Evolutionary conservation across 306 rosid genomes (phyloP), one percentile per base, ranked within the genome.

Genomic region (Elaeagnus macrophylla): DNA sequence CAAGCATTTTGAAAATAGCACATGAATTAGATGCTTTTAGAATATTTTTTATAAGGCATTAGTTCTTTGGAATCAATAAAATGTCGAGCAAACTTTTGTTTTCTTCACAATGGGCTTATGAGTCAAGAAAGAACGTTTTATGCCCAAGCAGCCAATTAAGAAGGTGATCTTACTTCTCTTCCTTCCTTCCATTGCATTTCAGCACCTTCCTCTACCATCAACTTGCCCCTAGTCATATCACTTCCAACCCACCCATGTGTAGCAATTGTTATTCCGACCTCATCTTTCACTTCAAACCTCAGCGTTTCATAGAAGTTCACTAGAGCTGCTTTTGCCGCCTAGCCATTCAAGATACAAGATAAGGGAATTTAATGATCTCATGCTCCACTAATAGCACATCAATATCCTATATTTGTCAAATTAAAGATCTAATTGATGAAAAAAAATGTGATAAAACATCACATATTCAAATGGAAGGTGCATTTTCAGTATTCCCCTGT

Each of bases 141-240:
- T 25, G 32, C 4, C 4, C 32, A 25, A 25, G 32, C 32, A 5
- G 32, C 32, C 32, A 44, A 43, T 9, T 43, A 2, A 15, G 15
- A 11, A 44, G 8, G 5, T 44, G 1, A 44, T 15, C 25, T 66
- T 45, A 83, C 95, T 72, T 89, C 97, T 79, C 95, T 79, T 66
- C 83, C 97, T 74, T 81, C 95, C 60, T 83, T 89, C 83, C 97
- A 79, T 51, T 85, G 95, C 94, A 89, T 85, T 35, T 83, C 95
- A 0, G 89, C 88, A 37, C 89, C 97, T 36, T 81, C 95, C 63
- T 85, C 95, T 6, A 83, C 57, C 90, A 83, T 81, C 78, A 89
- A 85, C 70, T 79, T 89, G 59, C 95, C 97, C 39, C 88, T 59
- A 0, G 83, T 75, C 80, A 89, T 77, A 61, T 85, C 94, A 37